These are phyloP conservation scores for Ceratocystis diversiconidia DNA, from an alignment of 2,329 filamentous ascomycete species.

Conservation along the genomic window DNA sequence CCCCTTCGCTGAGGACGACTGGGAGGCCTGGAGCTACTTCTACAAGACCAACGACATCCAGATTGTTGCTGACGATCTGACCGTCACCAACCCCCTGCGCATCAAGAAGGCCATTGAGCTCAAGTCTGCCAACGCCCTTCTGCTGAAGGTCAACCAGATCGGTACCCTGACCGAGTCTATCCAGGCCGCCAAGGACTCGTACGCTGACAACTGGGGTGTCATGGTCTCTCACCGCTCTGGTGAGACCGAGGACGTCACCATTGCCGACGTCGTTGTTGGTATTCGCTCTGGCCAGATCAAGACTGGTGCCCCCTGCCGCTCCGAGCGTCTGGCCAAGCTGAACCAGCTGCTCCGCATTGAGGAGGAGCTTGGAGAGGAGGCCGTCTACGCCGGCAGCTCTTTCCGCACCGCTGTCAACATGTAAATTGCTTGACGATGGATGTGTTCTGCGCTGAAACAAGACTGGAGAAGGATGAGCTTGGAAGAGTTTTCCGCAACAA, in stretches of 20 bases:
- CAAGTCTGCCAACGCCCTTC: conserved; percentile 94
- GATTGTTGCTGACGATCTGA: conserved; percentile 96
- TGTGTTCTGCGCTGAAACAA: conserved; percentile 5
- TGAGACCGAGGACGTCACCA: conserved; percentile 99
- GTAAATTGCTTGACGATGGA: conserved; percentile 35
- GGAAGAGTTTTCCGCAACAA: conserved; percentile 17
- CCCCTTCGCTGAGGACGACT: conserved; percentile 98
- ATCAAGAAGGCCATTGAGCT: conserved; percentile 99
- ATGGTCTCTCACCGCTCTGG: conserved; percentile 99
- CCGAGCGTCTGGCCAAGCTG: conserved; percentile 97
- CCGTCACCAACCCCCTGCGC: conserved; percentile 94
- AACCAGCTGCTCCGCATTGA: conserved; percentile 99
- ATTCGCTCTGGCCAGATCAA: conserved; percentile 97
- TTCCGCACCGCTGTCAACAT: conserved; percentile 87
- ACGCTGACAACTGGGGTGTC: conserved; percentile 89
- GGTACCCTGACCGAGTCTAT: conserved; percentile 97
- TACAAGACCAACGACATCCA: conserved; percentile 98
- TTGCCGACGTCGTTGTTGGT: conserved; percentile 93
- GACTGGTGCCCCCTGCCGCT: conserved; percentile 90
- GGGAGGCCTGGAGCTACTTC: conserved; percentile 99
- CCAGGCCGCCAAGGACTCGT: conserved; percentile 97
- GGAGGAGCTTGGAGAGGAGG: conserved; percentile 90
- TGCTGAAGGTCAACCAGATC: conserved; percentile 99
- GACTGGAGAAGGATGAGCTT: conserved; percentile 11
- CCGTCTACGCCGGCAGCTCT: conserved; percentile 78